phyloP scores from a whole-genome alignment of 306 rosid genomes.

The Fagus sylvatica region DNA sequence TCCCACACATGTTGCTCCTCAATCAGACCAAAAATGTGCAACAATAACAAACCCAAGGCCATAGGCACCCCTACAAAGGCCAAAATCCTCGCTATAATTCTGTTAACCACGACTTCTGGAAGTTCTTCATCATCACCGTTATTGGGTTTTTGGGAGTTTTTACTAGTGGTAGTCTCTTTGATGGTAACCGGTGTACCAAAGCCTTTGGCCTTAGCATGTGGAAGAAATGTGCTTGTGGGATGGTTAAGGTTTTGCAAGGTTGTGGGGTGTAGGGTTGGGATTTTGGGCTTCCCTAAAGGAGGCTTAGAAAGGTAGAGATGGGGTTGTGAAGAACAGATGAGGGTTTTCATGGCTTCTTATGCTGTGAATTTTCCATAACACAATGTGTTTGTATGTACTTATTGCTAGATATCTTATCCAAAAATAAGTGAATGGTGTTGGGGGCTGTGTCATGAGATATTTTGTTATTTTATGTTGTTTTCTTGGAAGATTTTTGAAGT shows the following conservation, averaged over 20 bases:
- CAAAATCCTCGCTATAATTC: conserved; percentile 59
- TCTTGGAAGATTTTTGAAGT: neutral
- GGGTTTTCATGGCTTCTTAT: conserved; percentile 56
- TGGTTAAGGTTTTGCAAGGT: conserved; percentile 17
- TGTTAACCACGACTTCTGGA: conserved; percentile 53
- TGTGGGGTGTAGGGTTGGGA: conserved; percentile 27
- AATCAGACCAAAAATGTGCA: conserved; percentile 50
- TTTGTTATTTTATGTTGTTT: neutral
- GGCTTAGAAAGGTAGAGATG: conserved; percentile 36
- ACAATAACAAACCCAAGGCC: conserved; percentile 57
- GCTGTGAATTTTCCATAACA: neutral
- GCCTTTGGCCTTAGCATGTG: conserved; percentile 50
- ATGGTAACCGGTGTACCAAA: conserved; percentile 37
- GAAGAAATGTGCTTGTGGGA: conserved; percentile 12
- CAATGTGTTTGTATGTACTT: conserved; percentile 22
- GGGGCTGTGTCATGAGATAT: conserved; percentile 22
- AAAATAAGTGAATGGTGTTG: conserved; percentile 41
- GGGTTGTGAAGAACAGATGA: conserved; percentile 39
- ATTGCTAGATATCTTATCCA: conserved; percentile 53
- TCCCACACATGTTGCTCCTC: conserved; percentile 54
- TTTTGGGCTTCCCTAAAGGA: conserved; percentile 51
- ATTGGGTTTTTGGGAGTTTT: conserved; percentile 21
- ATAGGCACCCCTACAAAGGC: conserved; percentile 65
- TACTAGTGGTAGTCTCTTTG: conserved; percentile 3
- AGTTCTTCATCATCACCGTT: conserved; percentile 45